Conservation (phyloP, 1,284 basidiomycete species). For the Tremellales sp. region DNA sequence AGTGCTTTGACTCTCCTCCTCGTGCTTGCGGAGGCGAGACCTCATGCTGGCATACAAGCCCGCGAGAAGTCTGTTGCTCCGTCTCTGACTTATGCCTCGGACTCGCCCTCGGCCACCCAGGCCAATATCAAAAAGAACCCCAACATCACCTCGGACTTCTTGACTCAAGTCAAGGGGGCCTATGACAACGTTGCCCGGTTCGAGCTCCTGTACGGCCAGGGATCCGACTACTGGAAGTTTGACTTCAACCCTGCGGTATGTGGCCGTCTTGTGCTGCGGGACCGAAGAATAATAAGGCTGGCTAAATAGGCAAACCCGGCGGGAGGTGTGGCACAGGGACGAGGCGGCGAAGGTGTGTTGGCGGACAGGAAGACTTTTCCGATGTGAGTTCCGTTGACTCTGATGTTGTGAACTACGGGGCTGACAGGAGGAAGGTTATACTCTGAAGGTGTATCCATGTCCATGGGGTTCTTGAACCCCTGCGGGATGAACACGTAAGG, state of each 20-base stretch:
- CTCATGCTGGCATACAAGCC: neutral
- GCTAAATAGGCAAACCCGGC: neutral
- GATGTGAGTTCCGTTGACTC: neutral
- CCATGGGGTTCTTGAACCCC: constrained; percentile 6
- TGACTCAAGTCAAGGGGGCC: constrained; percentile 2
- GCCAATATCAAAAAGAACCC: constrained; percentile 1
- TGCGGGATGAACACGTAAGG: constrained; percentile 4
- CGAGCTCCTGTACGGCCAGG: neutral
- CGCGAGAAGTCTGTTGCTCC: neutral
- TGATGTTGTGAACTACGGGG: too few species aligned
- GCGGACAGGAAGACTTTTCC: constrained; percentile 3
- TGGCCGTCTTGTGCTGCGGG: too few species aligned
- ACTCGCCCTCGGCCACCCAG: neutral
- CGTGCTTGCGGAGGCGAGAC: too few species aligned
- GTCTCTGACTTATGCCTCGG: neutral
- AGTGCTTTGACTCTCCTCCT: too few species aligned
- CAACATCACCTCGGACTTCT: constrained; percentile 7
- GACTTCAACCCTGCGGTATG: neutral
- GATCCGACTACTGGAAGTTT: constrained; percentile 1
- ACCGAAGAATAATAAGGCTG: too few species aligned
- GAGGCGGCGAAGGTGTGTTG: constrained; percentile 1
- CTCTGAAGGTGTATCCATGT: neutral
- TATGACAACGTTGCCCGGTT: neutral
- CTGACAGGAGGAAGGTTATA: neutral
- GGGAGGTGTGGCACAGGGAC: neutral